A percentile compares a stretch with the other conserved stretches of the same genome.
phyloP scores from a whole-genome alignment of 2,329 filamentous ascomycete species.

The Cryoendolithus antarcticus region DNA sequence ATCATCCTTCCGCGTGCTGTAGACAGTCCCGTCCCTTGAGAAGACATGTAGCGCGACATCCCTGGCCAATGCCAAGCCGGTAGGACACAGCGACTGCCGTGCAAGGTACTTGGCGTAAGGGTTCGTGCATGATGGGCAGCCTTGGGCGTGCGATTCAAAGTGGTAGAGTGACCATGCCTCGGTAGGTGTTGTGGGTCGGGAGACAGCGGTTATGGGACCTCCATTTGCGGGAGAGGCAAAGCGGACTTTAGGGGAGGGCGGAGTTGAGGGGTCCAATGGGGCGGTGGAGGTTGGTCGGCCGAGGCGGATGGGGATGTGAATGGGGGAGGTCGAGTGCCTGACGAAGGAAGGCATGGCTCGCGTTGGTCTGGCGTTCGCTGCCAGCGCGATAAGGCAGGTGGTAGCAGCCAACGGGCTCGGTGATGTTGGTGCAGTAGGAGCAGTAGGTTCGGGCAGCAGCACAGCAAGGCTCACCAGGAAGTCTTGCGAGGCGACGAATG shows the following conservation, averaged over 20 bases:
- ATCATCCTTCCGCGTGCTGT: slow-evolving; percentile 11
- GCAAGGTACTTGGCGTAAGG: slow-evolving; percentile 30
- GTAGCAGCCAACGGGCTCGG: neutral
- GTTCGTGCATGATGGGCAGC: slow-evolving; percentile 32
- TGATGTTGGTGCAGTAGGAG: neutral
- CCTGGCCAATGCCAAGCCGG: slow-evolving; percentile 32
- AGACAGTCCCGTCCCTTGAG: slow-evolving; percentile 22
- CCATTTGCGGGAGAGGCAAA: slow-evolving; percentile 15
- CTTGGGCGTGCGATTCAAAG: slow-evolving; percentile 35
- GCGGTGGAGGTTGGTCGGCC: slow-evolving; percentile 10
- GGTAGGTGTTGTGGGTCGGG: slow-evolving; percentile 27
- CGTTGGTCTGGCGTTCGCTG: slow-evolving; percentile 2
- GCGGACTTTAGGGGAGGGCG: slow-evolving; percentile 19
- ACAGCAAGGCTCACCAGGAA: neutral
- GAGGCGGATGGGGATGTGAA: slow-evolving; percentile 7
- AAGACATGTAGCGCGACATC: slow-evolving; percentile 34
- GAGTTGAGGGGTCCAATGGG: slow-evolving; percentile 9
- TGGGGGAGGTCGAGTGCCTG: slow-evolving; percentile 16
- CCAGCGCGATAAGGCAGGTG: slow-evolving; percentile 4
- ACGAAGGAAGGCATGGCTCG: slow-evolving; percentile 5
- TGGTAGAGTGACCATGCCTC: slow-evolving; percentile 36
- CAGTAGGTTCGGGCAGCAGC: slow-evolving; percentile 2
- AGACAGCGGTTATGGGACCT: slow-evolving; percentile 23
- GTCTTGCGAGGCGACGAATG: slow-evolving; percentile 3
- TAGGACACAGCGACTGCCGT: slow-evolving; percentile 30